Evolutionary conservation across 148 eudicot genomes (phyloP).

Genomic region (Cornus controversa): DNA sequence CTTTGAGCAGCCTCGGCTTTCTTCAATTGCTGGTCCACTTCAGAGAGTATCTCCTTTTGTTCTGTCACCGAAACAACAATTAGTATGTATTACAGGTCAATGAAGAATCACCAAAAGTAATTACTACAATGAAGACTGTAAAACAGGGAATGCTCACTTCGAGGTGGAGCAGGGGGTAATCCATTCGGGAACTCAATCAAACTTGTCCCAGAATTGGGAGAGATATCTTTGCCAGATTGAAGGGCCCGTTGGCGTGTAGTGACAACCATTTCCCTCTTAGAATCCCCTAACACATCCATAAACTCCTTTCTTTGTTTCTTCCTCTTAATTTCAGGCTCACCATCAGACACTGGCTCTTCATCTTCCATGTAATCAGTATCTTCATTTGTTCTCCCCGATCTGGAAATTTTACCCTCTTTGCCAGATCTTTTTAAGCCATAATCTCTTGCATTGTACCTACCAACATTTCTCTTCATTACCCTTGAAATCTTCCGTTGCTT

Average conservation of each 20-base stretch:
- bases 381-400: slow-evolving; percentile 14
- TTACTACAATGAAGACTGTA: background rate
- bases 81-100: background rate
- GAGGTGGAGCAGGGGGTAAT: slow-evolving; percentile 42
- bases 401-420: slow-evolving; percentile 27
- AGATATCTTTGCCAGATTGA: slow-evolving; percentile 16
- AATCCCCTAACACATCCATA: slow-evolving; percentile 17
- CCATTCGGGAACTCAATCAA: slow-evolving; percentile 46
- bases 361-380: slow-evolving; percentile 39
- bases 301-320: slow-evolving; percentile 22
- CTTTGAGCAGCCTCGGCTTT: slow-evolving; percentile 62
- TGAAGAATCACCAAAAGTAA: background rate
- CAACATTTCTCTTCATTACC: slow-evolving; percentile 11
- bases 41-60: slow-evolving; percentile 52
- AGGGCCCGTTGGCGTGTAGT: slow-evolving; percentile 57
- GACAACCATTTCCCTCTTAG: slow-evolving; percentile 43
- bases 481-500: slow-evolving; percentile 25
- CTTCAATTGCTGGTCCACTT: slow-evolving; percentile 54
- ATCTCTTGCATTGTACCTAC: background rate
- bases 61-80: slow-evolving; percentile 26
- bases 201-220: slow-evolving; percentile 34
- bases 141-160: slow-evolving; percentile 27
- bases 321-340: slow-evolving; percentile 30
- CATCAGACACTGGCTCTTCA: slow-evolving; percentile 29
- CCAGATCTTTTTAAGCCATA: background rate